Base-by-base conservation (phyloP, 2,329 filamentous ascomycete species). In the Beauveria bassiana region DNA sequence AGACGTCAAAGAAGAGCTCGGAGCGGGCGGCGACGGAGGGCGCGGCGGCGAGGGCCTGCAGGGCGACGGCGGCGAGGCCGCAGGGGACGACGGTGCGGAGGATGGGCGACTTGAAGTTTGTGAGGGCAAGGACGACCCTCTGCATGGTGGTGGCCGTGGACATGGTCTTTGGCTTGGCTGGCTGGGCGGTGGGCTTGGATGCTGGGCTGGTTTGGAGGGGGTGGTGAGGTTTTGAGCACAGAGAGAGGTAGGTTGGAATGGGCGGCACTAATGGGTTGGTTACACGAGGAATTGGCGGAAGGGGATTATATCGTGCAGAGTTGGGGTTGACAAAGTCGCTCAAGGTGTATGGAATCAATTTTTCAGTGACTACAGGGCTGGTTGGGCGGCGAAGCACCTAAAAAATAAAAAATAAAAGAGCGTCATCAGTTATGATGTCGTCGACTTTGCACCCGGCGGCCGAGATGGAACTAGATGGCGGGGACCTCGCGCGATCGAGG, bases 1-100 rank as follows among this genome's bases (percentile, higher is more conserved):
- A 86, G 53, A 87, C 71, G 69, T 90, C 87, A 70, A 87, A 90
- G 76, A 87, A 88, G 43, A 83, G 81, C 68, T 90, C 87, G 7
- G 83, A 82, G 67, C 85, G 79, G 38, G 77, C 75, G 28, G 79
- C 65, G 63, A 88, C 83, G 6, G 85, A 87, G 5, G 87, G 87
- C 2, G 86, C 70, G 5, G 84, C 86, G 7, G 84, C 82, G 46
- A 79, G 83, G 9, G 81, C 77, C 74, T 89, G 87, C 52, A 89
- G 76, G 1, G 81, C 82, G 66, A 86, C 86, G 2, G 86, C 86
- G 10, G 86, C 80, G 6, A 81, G 80, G 14, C 88, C 79, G 42
- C 80, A 81, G 2, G 86, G 87, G 2, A 88, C 76, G 10, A 87
- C 73, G 1, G 84, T 87, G 49, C 84, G 79, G 14, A 89, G 77